Conservation (phyloP, 2,329 filamentous ascomycete species). For the Fusarium marasasianum region DNA sequence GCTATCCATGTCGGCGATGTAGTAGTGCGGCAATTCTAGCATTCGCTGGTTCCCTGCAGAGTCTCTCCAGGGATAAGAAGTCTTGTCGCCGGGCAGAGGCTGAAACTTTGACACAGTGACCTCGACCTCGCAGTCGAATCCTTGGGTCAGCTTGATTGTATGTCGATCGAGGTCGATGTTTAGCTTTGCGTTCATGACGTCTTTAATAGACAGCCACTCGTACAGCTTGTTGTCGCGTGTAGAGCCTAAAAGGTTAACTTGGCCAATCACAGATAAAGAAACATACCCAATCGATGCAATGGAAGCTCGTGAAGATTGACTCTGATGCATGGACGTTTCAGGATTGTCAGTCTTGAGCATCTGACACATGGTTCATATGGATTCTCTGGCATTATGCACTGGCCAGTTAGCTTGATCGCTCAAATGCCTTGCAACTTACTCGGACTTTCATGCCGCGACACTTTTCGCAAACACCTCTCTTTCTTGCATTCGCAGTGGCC, state of each 20-base stretch:
- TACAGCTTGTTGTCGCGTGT: not conserved
- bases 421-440: not conserved
- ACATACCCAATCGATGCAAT: not conserved
- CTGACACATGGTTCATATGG: not conserved
- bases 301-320: not conserved
- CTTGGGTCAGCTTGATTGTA: not conserved
- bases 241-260: not conserved
- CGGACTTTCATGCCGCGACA: not conserved
- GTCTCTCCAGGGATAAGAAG: not conserved
- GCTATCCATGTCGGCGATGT: not conserved
- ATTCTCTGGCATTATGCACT: not conserved
- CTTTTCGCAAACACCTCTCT: not conserved
- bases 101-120: not conserved
- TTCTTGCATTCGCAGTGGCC: not conserved
- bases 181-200: not conserved
- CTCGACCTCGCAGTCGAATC: not conserved
- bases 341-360: not conserved
- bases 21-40: not conserved
- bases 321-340: not conserved
- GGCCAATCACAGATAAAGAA: fast-evolving
- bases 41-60: not conserved
- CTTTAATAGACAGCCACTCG: not conserved
- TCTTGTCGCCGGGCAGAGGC: not conserved
- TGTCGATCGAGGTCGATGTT: not conserved
- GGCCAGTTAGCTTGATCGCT: fast-evolving